phyloP scores from a whole-genome alignment of 2,329 filamentous ascomycete species.

The Biscogniauxia marginata region DNA sequence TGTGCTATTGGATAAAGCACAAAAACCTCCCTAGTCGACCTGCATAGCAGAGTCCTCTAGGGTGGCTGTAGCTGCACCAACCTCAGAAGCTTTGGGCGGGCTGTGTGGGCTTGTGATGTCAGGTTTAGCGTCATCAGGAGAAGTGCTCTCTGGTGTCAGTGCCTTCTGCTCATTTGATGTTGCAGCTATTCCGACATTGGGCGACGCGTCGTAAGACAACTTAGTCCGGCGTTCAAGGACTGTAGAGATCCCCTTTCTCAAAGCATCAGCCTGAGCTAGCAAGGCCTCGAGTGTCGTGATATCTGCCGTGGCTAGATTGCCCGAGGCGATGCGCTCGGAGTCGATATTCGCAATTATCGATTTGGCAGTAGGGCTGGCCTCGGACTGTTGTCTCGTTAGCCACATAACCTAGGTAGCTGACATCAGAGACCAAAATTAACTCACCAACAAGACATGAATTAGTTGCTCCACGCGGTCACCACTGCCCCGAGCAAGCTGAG shows the following conservation, averaged over 20 bases:
- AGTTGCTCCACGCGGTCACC: conserved; percentile 53
- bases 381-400: conserved; percentile 33
- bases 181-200: conserved; percentile 3
- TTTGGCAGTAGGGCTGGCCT: conserved; percentile 45
- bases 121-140: conserved; percentile 20
- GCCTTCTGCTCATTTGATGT: conserved; percentile 7
- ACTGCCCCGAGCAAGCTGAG: conserved; percentile 52
- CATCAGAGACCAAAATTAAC: conserved; percentile 32
- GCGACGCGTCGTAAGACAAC: conserved; percentile 1
- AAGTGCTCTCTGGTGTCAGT: conserved; percentile 15
- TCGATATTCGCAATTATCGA: conserved; percentile 49
- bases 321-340: conserved; percentile 40
- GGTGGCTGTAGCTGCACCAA: conserved; percentile 3
- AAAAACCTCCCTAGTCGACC: conserved; percentile 20
- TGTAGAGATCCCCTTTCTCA: conserved; percentile 42
- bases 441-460: conserved; percentile 61
- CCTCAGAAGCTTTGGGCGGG: conserved; percentile 5
- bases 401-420: conserved; percentile 1
- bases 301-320: conserved; percentile 43
- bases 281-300: conserved; percentile 47
- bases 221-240: conserved; percentile 30
- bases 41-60: conserved; percentile 25
- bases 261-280: conserved; percentile 45
- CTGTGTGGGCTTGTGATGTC: conserved; percentile 9
- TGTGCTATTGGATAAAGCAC: neutral